Evolutionary conservation across 2,329 filamentous ascomycete species (phyloP).

Genomic region (Aspergillus pseudonomiae): DNA sequence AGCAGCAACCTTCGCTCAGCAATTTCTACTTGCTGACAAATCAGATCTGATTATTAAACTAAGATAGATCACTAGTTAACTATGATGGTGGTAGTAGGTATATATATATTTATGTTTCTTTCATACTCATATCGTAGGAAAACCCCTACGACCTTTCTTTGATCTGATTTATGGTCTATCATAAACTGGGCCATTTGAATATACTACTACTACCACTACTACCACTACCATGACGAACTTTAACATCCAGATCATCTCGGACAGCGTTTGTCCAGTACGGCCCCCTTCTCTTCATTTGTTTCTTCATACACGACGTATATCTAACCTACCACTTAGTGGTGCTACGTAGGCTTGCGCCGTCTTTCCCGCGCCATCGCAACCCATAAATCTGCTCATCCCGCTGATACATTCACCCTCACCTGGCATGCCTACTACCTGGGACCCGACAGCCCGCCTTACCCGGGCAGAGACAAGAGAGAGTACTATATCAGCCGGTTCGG

Average conservation of each 20-base stretch:
- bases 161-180: neutral
- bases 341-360: conserved; percentile 78
- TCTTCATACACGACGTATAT: conserved; percentile 1
- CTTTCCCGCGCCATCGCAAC: conserved; percentile 71
- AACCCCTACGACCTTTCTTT: no score
- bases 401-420: conserved; percentile 71
- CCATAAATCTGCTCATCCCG: conserved; percentile 65
- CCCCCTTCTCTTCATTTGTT: neutral
- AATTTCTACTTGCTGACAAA: neutral
- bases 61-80: neutral
- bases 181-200: neutral
- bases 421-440: conserved; percentile 85
- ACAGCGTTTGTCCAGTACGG: conserved; percentile 71
- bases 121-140: no score
- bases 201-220: neutral
- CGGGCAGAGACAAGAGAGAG: conserved; percentile 56
- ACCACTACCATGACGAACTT: conserved; percentile 66
- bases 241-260: conserved; percentile 76
- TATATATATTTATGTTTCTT: no score
- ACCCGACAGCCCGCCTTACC: conserved; percentile 59
- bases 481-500: conserved; percentile 68
- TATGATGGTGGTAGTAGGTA: neutral
- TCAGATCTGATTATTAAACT: neutral
- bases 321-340: conserved; percentile 48
- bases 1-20: no score